Conservation (phyloP, 495 filamentous ascomycete genomes). For the Stereocaulon alpinum region DNA sequence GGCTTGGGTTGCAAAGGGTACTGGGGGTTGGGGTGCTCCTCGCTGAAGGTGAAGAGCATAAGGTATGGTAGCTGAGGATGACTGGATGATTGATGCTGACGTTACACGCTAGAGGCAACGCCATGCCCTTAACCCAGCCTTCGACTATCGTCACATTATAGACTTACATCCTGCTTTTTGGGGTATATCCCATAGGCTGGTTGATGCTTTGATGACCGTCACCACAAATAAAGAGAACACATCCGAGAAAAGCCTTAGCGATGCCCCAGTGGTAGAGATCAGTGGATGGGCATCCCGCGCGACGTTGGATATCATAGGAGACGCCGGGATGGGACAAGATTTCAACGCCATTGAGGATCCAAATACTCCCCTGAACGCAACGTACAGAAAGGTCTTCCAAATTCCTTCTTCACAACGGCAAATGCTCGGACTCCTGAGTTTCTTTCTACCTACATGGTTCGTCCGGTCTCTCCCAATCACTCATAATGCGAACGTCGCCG, state of each 20-base stretch:
- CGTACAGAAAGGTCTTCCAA: conserved; percentile 50
- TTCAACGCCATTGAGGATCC: conserved; percentile 57
- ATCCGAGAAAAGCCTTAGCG: background rate
- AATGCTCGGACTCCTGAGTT: conserved; percentile 39
- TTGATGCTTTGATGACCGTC: background rate
- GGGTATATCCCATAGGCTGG: background rate
- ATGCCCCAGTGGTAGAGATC: conserved; percentile 37
- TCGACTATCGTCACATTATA: conserved; percentile 1
- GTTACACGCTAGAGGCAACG: background rate
- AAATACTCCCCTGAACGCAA: conserved; percentile 51
- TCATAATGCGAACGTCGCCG: conserved; percentile 51
- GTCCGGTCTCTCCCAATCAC: conserved; percentile 48
- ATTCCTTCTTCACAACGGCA: conserved; percentile 32
- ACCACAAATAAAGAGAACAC: background rate
- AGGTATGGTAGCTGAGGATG: conserved; percentile 56
- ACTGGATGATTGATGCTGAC: conserved; percentile 16
- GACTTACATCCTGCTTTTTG: conserved; percentile 6
- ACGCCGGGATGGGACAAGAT: conserved; percentile 59
- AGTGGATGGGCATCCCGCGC: conserved; percentile 39
- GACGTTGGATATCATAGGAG: conserved; percentile 70
- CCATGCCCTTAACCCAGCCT: background rate
- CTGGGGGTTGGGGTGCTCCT: conserved; percentile 70
- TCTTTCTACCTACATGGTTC: conserved; percentile 29
- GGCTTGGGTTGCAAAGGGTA: conserved; percentile 47
- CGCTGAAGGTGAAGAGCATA: conserved; percentile 50